These are phyloP conservation scores for Choricystis sp. DNA, from an alignment of 139 green algal species.

Conservation along the genomic window DNA sequence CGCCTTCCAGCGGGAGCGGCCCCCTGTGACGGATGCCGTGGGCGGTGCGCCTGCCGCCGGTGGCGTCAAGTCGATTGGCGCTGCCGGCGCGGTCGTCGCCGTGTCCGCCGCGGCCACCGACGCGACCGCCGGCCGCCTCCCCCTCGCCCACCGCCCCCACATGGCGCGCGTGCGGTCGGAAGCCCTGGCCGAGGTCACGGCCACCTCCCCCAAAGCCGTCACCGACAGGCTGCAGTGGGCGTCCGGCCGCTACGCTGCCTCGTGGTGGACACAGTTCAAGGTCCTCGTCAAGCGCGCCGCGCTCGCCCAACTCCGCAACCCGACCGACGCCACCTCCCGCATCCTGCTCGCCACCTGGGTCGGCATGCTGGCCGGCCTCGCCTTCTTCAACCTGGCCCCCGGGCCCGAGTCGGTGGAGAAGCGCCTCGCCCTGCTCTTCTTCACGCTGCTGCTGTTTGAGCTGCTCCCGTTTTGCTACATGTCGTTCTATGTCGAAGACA, in stretches of 20 bases:
- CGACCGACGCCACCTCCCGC: constrained; percentile 33
- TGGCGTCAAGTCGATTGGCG: neutral
- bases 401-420: constrained; percentile 6
- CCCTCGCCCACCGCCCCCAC: neutral
- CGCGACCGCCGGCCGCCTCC: neutral
- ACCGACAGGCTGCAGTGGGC: constrained; percentile 1
- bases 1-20: constrained; percentile 1
- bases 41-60: too few species aligned
- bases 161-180: neutral
- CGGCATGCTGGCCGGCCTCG: constrained; percentile 36
- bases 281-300: constrained; percentile 2
- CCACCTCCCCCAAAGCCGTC: neutral
- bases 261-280: constrained; percentile 5
- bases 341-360: constrained; percentile 45
- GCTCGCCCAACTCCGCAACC: constrained; percentile 26
- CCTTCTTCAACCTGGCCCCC: constrained; percentile 33
- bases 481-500: constrained; percentile 39
- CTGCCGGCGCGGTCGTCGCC: neutral
- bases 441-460: constrained; percentile 29
- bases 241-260: constrained; percentile 3
- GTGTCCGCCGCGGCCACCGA: neutral
- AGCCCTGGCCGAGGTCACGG: neutral
- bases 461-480: constrained; percentile 49
- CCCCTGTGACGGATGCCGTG: neutral
- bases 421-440: constrained; percentile 22